Evolutionary conservation across 345 rosid genomes (phyloP).

Genomic region (Eucalyptus tenuipes): DNA sequence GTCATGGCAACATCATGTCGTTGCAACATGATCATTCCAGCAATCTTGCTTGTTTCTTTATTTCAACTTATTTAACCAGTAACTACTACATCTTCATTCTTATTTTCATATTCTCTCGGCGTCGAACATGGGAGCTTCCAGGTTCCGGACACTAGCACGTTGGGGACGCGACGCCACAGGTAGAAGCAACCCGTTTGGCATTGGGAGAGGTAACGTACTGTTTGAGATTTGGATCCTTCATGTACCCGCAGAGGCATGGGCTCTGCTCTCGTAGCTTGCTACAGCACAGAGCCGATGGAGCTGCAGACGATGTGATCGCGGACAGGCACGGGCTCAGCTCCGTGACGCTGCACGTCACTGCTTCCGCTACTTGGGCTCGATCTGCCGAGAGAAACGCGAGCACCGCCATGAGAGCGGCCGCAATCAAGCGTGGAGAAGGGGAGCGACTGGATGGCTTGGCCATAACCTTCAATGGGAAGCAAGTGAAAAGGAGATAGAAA

Average conservation of each 20-base stretch:
- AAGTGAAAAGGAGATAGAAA: neutral
- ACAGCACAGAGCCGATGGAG: slow-evolving; percentile 47
- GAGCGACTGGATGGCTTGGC: neutral
- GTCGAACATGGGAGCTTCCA: neutral
- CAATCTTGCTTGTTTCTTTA: neutral
- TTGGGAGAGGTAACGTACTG: slow-evolving; percentile 34
- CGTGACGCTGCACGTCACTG: slow-evolving; percentile 26
- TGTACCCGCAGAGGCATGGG: slow-evolving; percentile 55
- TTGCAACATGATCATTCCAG: neutral
- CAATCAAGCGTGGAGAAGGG: neutral
- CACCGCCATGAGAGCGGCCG: neutral
- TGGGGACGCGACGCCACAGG: slow-evolving; percentile 44
- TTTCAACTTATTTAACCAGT: neutral
- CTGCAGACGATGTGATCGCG: slow-evolving; percentile 16
- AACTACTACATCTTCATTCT: neutral
- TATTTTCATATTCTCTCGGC: neutral
- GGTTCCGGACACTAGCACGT: slow-evolving; percentile 9
- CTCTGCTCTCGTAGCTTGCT: slow-evolving; percentile 39
- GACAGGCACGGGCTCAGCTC: slow-evolving; percentile 38
- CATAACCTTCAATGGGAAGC: neutral
- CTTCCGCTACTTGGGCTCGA: slow-evolving; percentile 10
- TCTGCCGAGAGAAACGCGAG: neutral
- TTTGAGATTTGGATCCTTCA: slow-evolving; percentile 25
- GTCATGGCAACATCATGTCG: neutral
- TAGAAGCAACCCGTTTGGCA: slow-evolving; percentile 13